Evolutionary conservation across 441 rosid species (phyloP).

Genomic region (Raphanus hybrid): DNA sequence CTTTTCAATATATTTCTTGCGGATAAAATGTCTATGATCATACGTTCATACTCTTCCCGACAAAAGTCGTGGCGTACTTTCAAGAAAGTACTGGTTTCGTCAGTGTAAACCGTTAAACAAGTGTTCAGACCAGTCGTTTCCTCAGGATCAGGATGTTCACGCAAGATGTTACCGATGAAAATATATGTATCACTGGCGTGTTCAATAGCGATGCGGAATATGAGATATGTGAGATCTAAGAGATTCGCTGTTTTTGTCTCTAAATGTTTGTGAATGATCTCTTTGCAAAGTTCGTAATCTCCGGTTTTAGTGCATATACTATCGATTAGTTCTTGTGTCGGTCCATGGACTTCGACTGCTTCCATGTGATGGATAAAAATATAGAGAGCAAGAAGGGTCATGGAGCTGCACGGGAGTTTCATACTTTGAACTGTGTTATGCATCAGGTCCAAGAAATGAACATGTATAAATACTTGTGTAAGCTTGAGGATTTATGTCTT

Average conservation of each 20-base stretch:
- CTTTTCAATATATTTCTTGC: slow-evolving; percentile 15
- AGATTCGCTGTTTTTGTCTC: slow-evolving; percentile 17
- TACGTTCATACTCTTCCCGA: not conserved
- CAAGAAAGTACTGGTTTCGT: slow-evolving; percentile 1
- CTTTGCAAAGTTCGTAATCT: slow-evolving; percentile 23
- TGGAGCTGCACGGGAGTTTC: not conserved
- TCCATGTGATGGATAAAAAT: not conserved
- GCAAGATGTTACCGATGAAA: slow-evolving; percentile 29
- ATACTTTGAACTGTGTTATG: slow-evolving; percentile 21
- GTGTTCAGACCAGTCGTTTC: slow-evolving; percentile 5
- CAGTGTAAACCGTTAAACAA: slow-evolving; percentile 17
- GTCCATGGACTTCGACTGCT: not conserved
- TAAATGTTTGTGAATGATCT: slow-evolving; percentile 12
- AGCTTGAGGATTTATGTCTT: slow-evolving; percentile 5
- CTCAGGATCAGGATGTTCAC: slow-evolving; percentile 5
- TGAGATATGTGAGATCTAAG: slow-evolving; percentile 24
- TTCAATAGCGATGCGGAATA: not conserved
- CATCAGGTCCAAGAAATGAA: slow-evolving; percentile 4
- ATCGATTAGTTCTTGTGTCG: slow-evolving; percentile 26
- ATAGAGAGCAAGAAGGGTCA: slow-evolving; percentile 5
- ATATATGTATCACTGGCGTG: slow-evolving; percentile 24
- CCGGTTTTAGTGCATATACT: slow-evolving; percentile 16
- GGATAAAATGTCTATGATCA: slow-evolving; percentile 15
- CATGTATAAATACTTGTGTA: slow-evolving; percentile 23
- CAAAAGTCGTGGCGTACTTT: not conserved